Percentiles rank a stretch among this genome's conserved stretches.
These are phyloP conservation scores for Fremontodendron californicum DNA, from an alignment of 345 rosid species.

Conservation along the genomic window DNA sequence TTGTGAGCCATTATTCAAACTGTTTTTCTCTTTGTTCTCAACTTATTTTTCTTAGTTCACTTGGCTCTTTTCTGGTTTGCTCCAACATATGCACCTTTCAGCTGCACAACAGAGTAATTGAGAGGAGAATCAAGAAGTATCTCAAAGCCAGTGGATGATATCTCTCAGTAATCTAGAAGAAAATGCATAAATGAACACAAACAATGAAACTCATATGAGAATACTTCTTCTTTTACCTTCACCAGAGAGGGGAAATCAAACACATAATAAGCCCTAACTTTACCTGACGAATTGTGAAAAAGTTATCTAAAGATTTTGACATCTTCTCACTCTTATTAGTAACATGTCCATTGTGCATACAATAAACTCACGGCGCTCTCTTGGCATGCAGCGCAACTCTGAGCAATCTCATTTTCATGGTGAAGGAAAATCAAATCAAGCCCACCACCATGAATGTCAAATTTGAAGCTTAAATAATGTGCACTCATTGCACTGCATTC, in stretches of 20 bases:
- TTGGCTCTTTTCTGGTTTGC: too few species aligned
- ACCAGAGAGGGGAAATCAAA: not conserved
- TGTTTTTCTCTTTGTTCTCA: too few species aligned
- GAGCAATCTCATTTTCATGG: constrained; percentile 86
- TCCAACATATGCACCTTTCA: constrained; percentile 72
- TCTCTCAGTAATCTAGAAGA: constrained; percentile 49
- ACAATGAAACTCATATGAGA: not conserved
- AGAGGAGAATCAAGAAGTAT: constrained; percentile 87
- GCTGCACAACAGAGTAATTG: constrained; percentile 50
- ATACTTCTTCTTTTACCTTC: not conserved
- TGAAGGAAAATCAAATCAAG: constrained; percentile 70
- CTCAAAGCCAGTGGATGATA: constrained; percentile 84
- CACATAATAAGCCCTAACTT: not conserved
- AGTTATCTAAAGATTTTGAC: constrained; percentile 77
- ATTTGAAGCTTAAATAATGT: constrained; percentile 51
- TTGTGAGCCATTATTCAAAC: too few species aligned
- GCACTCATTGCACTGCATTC: constrained; percentile 99
- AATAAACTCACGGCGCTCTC: constrained; percentile 53
- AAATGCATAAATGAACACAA: not conserved
- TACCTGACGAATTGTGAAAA: constrained; percentile 69
- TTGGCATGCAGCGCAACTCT: constrained; percentile 66
- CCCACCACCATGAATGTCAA: constrained; percentile 89
- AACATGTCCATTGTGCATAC: constrained; percentile 93
- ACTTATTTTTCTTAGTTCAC: too few species aligned
- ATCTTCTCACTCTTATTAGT: constrained; percentile 76